phyloP scores from a whole-genome alignment of 176 grass and related monocot species.

The Typha latifolia region DNA sequence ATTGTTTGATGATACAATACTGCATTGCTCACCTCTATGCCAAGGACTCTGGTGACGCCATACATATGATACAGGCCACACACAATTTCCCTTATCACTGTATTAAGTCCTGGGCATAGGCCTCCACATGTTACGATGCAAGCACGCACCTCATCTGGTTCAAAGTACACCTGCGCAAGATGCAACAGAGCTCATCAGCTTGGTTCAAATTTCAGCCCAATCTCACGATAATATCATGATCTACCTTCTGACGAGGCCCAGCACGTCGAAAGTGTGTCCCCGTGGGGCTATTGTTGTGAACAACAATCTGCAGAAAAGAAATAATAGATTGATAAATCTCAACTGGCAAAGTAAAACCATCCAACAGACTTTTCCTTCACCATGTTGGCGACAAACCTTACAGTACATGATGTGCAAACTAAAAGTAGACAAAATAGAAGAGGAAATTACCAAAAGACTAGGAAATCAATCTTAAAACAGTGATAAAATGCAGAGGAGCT shows the following conservation, averaged over 20 bases:
- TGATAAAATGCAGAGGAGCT: constrained; percentile 1
- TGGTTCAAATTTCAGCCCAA: not conserved
- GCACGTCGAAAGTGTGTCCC: constrained; percentile 83
- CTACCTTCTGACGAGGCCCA: constrained; percentile 82
- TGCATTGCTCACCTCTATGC: constrained; percentile 56
- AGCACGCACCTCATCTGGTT: constrained; percentile 77
- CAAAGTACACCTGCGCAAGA: constrained; percentile 62
- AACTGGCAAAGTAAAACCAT: not conserved
- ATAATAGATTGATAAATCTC: not conserved
- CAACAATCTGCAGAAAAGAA: constrained; percentile 54
- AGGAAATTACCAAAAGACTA: not conserved
- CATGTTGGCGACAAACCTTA: not conserved
- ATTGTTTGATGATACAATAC: not conserved
- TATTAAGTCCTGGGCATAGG: constrained; percentile 95
- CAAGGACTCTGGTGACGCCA: constrained; percentile 72
- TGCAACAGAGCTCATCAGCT: not conserved
- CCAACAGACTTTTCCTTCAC: not conserved
- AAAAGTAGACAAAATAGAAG: not conserved
- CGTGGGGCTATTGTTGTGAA: constrained; percentile 65
- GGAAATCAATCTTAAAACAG: not conserved
- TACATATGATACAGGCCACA: constrained; percentile 91
- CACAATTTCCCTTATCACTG: constrained; percentile 95
- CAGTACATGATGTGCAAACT: not conserved
- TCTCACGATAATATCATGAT: not conserved
- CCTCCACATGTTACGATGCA: constrained; percentile 98